phyloP scores from a whole-genome alignment of 805 yeast genomes.

The Debaryomyces castellii region DNA sequence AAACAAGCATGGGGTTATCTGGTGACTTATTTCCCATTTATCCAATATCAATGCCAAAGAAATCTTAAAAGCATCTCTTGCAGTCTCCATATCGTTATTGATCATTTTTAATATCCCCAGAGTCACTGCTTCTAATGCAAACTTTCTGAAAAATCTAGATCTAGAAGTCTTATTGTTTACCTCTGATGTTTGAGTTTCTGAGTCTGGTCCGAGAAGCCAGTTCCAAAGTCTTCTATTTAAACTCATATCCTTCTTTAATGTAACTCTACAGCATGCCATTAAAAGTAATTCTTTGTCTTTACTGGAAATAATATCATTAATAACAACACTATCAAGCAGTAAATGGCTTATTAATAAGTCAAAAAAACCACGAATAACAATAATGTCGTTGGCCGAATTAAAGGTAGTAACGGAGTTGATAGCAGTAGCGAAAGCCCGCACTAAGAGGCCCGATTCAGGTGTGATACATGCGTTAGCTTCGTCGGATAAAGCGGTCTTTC shows the following conservation, averaged over 20 bases:
- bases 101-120: constrained; percentile 55
- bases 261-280: constrained; percentile 63
- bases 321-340: constrained; percentile 59
- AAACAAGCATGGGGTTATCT: constrained; percentile 68
- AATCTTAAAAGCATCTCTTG: constrained; percentile 58
- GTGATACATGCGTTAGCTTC: constrained; percentile 62
- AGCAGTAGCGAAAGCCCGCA: constrained; percentile 73
- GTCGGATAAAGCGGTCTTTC: constrained; percentile 26
- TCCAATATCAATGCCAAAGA: constrained; percentile 74
- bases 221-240: constrained; percentile 90
- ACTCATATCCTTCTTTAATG: constrained; percentile 87
- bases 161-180: constrained; percentile 22
- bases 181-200: constrained; percentile 10
- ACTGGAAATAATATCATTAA: constrained; percentile 45
- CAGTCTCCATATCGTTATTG: constrained; percentile 28
- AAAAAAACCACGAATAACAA: constrained; percentile 83
- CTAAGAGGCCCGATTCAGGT: constrained; percentile 78
- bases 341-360: constrained; percentile 72
- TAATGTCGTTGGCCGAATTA: constrained; percentile 49
- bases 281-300: constrained; percentile 60
- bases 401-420: constrained; percentile 41
- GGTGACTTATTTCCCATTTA: constrained; percentile 89
- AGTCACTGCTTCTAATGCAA: constrained; percentile 52
- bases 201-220: constrained; percentile 86
- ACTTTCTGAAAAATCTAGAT: constrained; percentile 56